Evolutionary conservation across 2,329 filamentous ascomycete species (phyloP).

Genomic region (Sporothrix brunneoviolacea): DNA sequence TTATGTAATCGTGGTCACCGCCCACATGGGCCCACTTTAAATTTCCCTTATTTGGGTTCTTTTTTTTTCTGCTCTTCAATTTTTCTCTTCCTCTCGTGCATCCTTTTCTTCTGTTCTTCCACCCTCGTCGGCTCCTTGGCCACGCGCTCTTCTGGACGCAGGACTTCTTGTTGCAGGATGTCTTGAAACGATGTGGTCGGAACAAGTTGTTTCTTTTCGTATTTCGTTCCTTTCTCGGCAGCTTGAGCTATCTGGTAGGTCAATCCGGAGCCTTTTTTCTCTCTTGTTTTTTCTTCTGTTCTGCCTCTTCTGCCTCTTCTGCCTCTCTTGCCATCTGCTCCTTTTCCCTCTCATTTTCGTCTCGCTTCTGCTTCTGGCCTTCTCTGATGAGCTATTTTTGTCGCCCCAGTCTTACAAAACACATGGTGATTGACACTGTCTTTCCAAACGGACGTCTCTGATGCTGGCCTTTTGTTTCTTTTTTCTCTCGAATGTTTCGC

Average conservation of each 20-base stretch:
- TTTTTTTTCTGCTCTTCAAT: neutral
- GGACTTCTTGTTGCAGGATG: neutral
- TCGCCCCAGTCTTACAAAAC: conserved; percentile 53
- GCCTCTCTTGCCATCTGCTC: too few species aligned
- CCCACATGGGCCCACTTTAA: too few species aligned
- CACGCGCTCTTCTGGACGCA: too few species aligned
- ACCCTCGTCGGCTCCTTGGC: neutral
- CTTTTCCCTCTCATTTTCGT: neutral
- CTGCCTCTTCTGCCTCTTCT: neutral
- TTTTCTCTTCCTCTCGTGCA: neutral
- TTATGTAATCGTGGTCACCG: too few species aligned
- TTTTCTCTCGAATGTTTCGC: neutral
- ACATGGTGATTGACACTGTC: conserved; percentile 51
- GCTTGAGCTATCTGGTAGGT: too few species aligned
- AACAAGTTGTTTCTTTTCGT: neutral
- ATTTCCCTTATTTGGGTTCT: neutral
- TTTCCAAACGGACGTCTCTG: conserved; percentile 44
- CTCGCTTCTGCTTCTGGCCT: neutral
- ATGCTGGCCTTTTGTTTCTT: conserved; percentile 19
- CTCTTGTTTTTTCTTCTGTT: neutral
- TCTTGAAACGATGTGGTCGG: neutral
- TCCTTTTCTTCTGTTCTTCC: neutral
- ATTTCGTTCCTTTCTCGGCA: neutral
- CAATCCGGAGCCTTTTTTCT: too few species aligned
- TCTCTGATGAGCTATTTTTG: conserved; percentile 48